A percentile compares a stretch with the other conserved stretches of the same genome.
These are phyloP conservation scores for Mucuna pruriens DNA, from an alignment of 306 rosid species.

Conservation along the genomic window DNA sequence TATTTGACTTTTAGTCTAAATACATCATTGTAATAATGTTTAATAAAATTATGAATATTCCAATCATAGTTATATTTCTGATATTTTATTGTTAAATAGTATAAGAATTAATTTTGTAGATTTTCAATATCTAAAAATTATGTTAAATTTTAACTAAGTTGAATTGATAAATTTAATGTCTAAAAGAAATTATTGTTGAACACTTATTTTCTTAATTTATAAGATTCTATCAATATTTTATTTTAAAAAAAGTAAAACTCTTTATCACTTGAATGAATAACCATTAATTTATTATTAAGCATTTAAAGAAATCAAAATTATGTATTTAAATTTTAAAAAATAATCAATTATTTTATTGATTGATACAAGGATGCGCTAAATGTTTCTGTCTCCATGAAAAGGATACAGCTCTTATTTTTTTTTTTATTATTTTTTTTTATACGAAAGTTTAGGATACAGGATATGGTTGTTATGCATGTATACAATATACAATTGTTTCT, in stretches of 20 bases:
- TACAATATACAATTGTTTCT: background rate
- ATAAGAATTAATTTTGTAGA: background rate
- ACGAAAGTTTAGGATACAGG: too few species aligned
- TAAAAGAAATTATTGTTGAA: background rate
- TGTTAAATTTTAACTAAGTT: background rate
- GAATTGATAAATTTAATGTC: background rate
- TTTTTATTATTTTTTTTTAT: too few species aligned
- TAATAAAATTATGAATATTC: background rate
- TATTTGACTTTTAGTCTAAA: background rate
- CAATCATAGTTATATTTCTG: background rate
- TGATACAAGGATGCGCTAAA: background rate
- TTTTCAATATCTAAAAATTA: background rate
- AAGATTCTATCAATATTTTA: background rate
- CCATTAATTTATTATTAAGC: background rate
- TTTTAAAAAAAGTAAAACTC: background rate
- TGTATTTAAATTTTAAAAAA: background rate
- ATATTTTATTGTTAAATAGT: too few species aligned
- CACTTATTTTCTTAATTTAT: background rate
- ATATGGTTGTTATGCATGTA: background rate
- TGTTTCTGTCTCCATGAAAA: background rate
- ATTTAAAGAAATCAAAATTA: background rate
- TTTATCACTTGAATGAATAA: background rate
- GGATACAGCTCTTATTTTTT: too few species aligned
- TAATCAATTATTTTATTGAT: background rate
- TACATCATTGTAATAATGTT: background rate